Evolutionary conservation across 2,329 filamentous ascomycete species (phyloP).

Genomic region (Raffaelea ambrosiae): DNA sequence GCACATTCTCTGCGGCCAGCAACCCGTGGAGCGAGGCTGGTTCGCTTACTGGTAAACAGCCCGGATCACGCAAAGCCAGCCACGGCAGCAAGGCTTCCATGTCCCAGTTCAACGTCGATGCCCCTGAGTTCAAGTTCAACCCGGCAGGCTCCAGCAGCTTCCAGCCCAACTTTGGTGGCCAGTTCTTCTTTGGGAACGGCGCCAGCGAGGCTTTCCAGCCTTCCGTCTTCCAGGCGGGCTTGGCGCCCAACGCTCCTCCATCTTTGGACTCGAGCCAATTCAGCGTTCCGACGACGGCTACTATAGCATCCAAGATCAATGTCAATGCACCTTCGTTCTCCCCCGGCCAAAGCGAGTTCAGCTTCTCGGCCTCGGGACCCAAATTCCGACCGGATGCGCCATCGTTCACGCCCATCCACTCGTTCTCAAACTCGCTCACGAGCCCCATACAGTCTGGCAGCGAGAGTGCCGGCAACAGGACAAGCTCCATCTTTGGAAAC

Average conservation of each 20-base stretch:
- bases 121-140: constrained; percentile 80
- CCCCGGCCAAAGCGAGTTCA: constrained; percentile 57
- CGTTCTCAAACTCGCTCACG: constrained; percentile 37
- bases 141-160: constrained; percentile 43
- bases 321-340: constrained; percentile 63
- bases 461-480: constrained; percentile 30
- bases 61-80: constrained; percentile 34
- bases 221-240: constrained; percentile 32
- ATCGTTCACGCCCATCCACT: constrained; percentile 58
- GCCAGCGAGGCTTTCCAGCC: constrained; percentile 35
- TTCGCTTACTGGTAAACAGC: constrained; percentile 27
- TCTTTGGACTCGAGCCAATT: constrained; percentile 30
- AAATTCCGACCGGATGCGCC: constrained; percentile 72
- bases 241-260: constrained; percentile 23
- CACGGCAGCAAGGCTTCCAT: constrained; percentile 63
- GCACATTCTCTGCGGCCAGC: constrained; percentile 46
- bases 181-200: constrained; percentile 40
- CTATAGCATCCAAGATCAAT: constrained; percentile 50
- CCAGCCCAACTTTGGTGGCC: constrained; percentile 28
- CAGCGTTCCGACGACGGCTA: constrained; percentile 31
- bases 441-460: constrained; percentile 35
- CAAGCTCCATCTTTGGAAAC: constrained; percentile 57
- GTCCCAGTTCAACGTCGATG: constrained; percentile 80
- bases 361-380: constrained; percentile 56
- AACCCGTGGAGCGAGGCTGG: constrained; percentile 55